phyloP scores from a whole-genome alignment of 768 basidiomycete species.

The Sarcodon sp. region DNA sequence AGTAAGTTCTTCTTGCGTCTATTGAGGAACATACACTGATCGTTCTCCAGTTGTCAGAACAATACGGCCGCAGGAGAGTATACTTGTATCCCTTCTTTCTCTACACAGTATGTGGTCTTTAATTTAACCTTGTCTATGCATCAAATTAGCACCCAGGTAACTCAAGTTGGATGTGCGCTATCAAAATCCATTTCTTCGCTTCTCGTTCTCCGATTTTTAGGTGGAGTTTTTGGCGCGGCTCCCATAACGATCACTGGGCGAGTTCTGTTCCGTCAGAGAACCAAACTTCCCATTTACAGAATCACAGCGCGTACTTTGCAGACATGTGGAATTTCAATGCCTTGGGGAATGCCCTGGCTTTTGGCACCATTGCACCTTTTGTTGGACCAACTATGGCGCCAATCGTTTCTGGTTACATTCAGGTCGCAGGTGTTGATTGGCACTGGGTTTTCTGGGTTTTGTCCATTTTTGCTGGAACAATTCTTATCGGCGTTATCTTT shows the following conservation, averaged over 20 bases:
- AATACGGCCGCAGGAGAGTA: constrained; percentile 46
- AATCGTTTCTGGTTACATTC: constrained; percentile 23
- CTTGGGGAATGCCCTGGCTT: constrained; percentile 53
- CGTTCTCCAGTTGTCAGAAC: constrained; percentile 15
- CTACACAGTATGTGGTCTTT: constrained; percentile 36
- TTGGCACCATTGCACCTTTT: constrained; percentile 39
- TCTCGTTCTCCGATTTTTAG: constrained; percentile 57
- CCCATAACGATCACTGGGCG: constrained; percentile 62
- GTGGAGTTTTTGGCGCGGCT: constrained; percentile 54
- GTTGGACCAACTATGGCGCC: constrained; percentile 37
- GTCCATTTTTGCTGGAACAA: constrained; percentile 38
- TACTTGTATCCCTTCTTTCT: constrained; percentile 43
- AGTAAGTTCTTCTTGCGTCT: constrained; percentile 14
- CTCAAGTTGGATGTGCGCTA: constrained; percentile 47
- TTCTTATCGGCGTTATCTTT: constrained; percentile 34
- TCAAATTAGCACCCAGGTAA: constrained; percentile 26
- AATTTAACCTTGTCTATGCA: constrained; percentile 47
- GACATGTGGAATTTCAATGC: constrained; percentile 45
- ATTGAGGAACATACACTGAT: no score
- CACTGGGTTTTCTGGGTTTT: constrained; percentile 58
- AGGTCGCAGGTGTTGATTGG: constrained; percentile 34
- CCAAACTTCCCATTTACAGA: background rate
- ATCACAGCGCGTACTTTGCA: constrained; percentile 11
- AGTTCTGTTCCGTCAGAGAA: constrained; percentile 4
- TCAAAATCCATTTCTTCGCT: constrained; percentile 46